Evolutionary conservation across 768 basidiomycete species (phyloP).

Genomic region (Suillus americanus): DNA sequence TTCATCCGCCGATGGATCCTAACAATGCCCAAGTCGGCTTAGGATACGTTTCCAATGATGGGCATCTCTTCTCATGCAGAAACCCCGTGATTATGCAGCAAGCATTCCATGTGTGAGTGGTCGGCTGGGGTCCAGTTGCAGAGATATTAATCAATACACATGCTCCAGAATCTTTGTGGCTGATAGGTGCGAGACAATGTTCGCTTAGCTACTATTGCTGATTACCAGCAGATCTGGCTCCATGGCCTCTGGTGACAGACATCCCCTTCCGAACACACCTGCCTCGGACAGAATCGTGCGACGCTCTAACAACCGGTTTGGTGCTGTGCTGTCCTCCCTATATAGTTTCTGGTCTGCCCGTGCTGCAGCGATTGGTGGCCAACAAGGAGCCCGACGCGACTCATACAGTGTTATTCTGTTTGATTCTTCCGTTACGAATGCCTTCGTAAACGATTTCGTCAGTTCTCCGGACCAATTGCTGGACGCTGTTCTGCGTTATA

Average conservation of each 20-base stretch:
- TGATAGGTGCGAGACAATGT: constrained; percentile 38
- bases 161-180: constrained; percentile 50
- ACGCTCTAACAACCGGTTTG: constrained; percentile 47
- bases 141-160: not conserved
- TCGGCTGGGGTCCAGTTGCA: not conserved
- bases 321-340: constrained; percentile 58
- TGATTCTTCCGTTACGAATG: constrained; percentile 18
- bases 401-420: constrained; percentile 59
- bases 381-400: constrained; percentile 40
- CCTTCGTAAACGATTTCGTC: constrained; percentile 45
- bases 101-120: constrained; percentile 59
- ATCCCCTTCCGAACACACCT: constrained; percentile 46
- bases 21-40: constrained; percentile 27
- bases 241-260: constrained; percentile 42
- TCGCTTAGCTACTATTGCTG: not conserved
- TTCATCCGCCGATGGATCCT: constrained; percentile 42
- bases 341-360: constrained; percentile 58
- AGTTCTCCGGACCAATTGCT: constrained; percentile 47
- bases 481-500: constrained; percentile 32
- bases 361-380: constrained; percentile 33
- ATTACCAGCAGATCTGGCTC: constrained; percentile 45
- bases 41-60: constrained; percentile 56
- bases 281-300: constrained; percentile 36
- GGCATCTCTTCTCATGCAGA: constrained; percentile 52
- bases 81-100: constrained; percentile 54